Evolutionary conservation across 345 rosid species (phyloP).

Genomic region (Corchorus olitorius): DNA sequence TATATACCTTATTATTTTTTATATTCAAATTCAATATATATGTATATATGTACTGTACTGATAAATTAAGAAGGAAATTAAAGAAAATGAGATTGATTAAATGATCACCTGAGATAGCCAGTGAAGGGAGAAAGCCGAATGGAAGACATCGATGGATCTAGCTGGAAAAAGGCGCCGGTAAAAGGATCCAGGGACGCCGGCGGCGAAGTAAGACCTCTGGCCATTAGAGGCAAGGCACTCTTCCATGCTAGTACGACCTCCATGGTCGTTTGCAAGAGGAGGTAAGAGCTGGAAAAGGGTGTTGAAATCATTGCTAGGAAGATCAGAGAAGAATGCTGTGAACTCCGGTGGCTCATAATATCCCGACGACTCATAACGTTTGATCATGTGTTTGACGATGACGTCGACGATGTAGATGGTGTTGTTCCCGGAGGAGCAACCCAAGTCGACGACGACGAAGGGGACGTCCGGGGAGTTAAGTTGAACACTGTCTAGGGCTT

Average conservation of each 20-base stretch:
- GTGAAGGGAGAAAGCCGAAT: constrained; percentile 91
- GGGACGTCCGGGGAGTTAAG: constrained; percentile 56
- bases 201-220: constrained; percentile 76
- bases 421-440: constrained; percentile 86
- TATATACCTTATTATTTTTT: not conserved
- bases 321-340: constrained; percentile 85
- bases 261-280: constrained; percentile 42
- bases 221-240: constrained; percentile 75
- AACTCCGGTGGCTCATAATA: constrained; percentile 67
- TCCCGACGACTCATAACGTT: constrained; percentile 61
- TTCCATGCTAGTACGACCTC: constrained; percentile 72
- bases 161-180: constrained; percentile 84
- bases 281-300: constrained; percentile 92
- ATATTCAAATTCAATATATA: not conserved
- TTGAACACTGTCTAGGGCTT: constrained; percentile 74
- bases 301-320: constrained; percentile 94
- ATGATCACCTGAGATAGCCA: constrained; percentile 88
- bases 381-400: constrained; percentile 78
- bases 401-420: constrained; percentile 63
- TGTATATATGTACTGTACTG: too few relatives aligned
- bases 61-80: too few relatives aligned
- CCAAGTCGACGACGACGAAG: constrained; percentile 85
- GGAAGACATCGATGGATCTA: constrained; percentile 74
- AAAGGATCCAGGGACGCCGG: constrained; percentile 92
- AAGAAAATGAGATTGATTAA: too few relatives aligned